Evolutionary conservation across 169 alveolate species (phyloP).

Genomic region (Plasmodium vinckei): DNA sequence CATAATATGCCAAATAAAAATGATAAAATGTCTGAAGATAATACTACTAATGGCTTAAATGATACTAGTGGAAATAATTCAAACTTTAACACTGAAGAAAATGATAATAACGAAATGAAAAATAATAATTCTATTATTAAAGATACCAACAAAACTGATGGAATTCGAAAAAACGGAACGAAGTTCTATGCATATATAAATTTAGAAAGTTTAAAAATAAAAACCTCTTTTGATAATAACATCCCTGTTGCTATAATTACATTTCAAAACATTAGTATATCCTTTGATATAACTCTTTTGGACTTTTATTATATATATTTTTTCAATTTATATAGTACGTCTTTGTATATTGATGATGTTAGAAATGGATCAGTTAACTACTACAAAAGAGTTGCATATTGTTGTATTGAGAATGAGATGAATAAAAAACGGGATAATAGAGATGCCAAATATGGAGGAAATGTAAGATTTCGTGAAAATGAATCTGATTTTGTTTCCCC

Average conservation of each 20-base stretch:
- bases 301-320: conserved; percentile 70
- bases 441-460: background rate
- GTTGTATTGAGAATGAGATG: conserved; percentile 68
- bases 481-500: background rate
- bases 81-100: background rate
- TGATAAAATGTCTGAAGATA: background rate
- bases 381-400: conserved; percentile 75
- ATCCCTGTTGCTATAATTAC: conserved; percentile 72
- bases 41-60: background rate
- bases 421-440: background rate
- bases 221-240: conserved; percentile 49
- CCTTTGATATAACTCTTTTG: conserved; percentile 58
- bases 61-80: background rate
- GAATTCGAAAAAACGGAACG: conserved; percentile 20
- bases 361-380: conserved; percentile 61
- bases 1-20: background rate
- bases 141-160: conserved; percentile 1
- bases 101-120: background rate
- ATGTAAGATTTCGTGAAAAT: background rate
- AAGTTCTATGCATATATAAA: conserved; percentile 66
- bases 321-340: conserved; percentile 67
- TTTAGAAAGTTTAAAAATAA: conserved; percentile 65
- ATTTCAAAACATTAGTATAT: conserved; percentile 65
- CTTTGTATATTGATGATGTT: conserved; percentile 71
- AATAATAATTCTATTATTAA: background rate